phyloP scores from a whole-genome alignment of 2,329 filamentous ascomycete species.

The Rutstroemia sydowiana region DNA sequence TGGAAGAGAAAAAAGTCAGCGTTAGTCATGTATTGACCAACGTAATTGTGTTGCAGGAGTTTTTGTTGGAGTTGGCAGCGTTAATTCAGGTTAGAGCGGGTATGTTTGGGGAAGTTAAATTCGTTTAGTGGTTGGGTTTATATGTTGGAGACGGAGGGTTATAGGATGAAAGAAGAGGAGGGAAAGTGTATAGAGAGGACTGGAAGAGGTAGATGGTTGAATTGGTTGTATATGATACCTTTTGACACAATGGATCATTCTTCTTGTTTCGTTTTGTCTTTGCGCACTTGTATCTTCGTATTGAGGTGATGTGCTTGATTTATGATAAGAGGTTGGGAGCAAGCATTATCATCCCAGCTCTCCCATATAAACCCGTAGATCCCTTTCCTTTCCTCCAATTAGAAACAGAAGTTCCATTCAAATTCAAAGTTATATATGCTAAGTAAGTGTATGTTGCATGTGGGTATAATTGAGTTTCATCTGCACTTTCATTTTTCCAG shows the following conservation, averaged over 20 bases:
- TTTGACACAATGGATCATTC: background rate
- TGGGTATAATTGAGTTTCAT: no score
- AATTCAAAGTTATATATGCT: no score
- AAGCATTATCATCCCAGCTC: no score
- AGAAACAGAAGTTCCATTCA: no score
- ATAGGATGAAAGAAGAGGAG: background rate
- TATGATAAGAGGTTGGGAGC: no score
- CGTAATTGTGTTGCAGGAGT: constrained; percentile 70
- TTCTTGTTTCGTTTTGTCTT: no score
- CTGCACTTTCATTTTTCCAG: no score
- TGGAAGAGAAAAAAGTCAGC: constrained; percentile 39
- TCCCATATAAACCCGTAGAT: no score
- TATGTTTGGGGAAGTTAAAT: constrained; percentile 69
- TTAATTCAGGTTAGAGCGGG: constrained; percentile 68
- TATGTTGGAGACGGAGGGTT: background rate
- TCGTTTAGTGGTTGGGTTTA: constrained; percentile 31
- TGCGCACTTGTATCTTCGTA: no score
- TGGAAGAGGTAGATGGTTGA: background rate
- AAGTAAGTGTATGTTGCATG: no score
- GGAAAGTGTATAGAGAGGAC: background rate
- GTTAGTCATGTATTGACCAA: constrained; percentile 77
- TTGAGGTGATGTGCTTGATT: no score
- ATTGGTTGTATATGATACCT: background rate
- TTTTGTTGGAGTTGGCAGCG: constrained; percentile 68
- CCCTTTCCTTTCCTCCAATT: no score